A percentile compares a stretch with the other conserved stretches of the same genome.
Evolutionary conservation across 352 stramenopile species (phyloP).

Genomic region (Globisporangium acanthophoron): DNA sequence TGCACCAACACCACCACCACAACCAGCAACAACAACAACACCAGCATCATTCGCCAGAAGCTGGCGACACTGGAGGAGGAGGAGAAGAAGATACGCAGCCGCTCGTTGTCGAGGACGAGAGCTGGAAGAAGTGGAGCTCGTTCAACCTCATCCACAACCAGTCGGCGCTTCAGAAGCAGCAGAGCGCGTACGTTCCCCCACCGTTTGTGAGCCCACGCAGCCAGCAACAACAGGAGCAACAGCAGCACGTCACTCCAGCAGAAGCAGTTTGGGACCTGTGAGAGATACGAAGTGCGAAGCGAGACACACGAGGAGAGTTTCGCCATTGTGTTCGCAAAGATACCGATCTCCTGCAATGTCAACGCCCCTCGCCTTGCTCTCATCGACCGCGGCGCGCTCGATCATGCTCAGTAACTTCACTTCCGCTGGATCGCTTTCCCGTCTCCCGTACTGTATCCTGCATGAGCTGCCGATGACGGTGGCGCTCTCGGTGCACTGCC

Average conservation of each 20-base stretch:
- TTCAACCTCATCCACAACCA: conserved; percentile 67
- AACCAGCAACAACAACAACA: not conserved
- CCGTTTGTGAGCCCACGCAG: conserved; percentile 32
- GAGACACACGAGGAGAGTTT: not conserved
- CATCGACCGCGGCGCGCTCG: too few relatives aligned
- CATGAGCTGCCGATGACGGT: too few relatives aligned
- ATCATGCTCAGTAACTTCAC: not conserved
- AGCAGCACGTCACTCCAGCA: conserved; percentile 25
- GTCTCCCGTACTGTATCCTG: not conserved
- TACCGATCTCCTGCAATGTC: not conserved
- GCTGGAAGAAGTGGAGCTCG: conserved; percentile 75
- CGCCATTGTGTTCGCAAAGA: not conserved
- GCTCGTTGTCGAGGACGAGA: conserved; percentile 74
- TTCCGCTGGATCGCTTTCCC: not conserved
- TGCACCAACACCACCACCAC: not conserved
- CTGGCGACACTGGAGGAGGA: not conserved
- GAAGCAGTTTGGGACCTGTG: conserved; percentile 78
- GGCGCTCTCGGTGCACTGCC: too few relatives aligned
- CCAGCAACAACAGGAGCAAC: conserved; percentile 7
- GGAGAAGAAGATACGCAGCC: conserved; percentile 26
- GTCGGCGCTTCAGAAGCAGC: conserved; percentile 19
- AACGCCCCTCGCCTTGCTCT: too few relatives aligned
- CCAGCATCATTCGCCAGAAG: not conserved
- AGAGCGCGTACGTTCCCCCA: conserved; percentile 40
- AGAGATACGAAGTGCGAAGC: not conserved